Evolutionary conservation across 2,329 filamentous ascomycete species (phyloP), one percentile per base, ranked within the genome.

Genomic region (Elsinoe necatrix): DNA sequence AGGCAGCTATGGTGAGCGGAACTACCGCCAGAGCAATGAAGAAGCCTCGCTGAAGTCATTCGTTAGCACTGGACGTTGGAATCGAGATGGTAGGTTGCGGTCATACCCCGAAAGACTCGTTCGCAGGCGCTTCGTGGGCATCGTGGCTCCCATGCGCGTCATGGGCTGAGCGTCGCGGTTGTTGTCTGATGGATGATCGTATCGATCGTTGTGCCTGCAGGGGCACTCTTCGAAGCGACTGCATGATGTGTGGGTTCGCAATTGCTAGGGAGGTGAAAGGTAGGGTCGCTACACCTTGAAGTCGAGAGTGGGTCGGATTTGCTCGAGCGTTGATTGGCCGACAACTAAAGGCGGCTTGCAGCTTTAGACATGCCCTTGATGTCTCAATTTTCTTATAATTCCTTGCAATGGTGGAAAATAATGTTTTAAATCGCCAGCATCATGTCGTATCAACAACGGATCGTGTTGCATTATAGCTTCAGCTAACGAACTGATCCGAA

Each of bases 51-150:
- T 76, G 59, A 25, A 57, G 14, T 20, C 11, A 2, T 20, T 12
- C 67, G 59, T 47, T 55, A 39, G 55, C 39, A 34, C 48, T 31
- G 23, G 9, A 54, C 23, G 37, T 41, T 21, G 14, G 43, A 16
- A 43, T 8, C 5, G 14, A 29, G 11, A 11, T 29, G 58, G 61
- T 62, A 64, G 64, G 23, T 23, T 25, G 4, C 29, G 27, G 60
- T 74, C 76, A 66, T 72, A 80, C 78, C 55, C 78, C 77, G 59
- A 80, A 70, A 59, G 72, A 71, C 67, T 80, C 78, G 58, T 72
- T 71, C 56, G 66, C 71, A 54, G 75, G 71, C 20, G 59, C 59
- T 57, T 66, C 64, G 56, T 70, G 68, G 58, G 68, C 66, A 54
- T 71, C 68, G 54, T 65, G 63, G 58, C 68, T 66, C 62, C 72